phyloP scores from a whole-genome alignment of 2,329 filamentous ascomycete species.

The Fusarium sp. region DNA sequence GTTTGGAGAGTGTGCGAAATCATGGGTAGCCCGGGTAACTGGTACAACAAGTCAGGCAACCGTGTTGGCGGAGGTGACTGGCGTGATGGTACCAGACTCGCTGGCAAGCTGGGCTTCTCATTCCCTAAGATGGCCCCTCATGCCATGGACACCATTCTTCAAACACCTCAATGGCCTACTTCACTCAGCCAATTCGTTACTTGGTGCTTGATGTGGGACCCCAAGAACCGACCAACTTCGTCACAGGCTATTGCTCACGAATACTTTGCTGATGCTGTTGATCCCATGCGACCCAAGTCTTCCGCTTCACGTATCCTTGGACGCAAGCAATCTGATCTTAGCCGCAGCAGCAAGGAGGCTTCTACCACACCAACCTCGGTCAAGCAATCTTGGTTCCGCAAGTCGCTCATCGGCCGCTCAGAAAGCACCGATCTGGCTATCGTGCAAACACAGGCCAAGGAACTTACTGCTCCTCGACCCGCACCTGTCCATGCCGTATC shows the following conservation, averaged over 20 bases:
- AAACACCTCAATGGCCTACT: constrained; percentile 89
- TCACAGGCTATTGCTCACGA: constrained; percentile 95
- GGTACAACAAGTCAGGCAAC: constrained; percentile 91
- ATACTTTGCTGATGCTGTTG: constrained; percentile 92
- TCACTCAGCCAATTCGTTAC: constrained; percentile 94
- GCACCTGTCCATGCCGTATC: constrained; percentile 59
- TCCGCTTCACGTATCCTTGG: constrained; percentile 86
- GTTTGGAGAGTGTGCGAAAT: constrained; percentile 99
- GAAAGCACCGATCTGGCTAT: constrained; percentile 74
- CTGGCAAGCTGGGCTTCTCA: constrained; percentile 96
- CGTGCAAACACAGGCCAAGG: constrained; percentile 62
- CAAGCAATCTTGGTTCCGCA: constrained; percentile 97
- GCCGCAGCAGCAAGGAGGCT: constrained; percentile 73
- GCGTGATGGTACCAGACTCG: constrained; percentile 92
- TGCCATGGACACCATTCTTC: constrained; percentile 93
- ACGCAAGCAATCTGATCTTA: constrained; percentile 89
- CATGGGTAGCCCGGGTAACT: constrained; percentile 98
- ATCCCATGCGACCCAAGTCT: constrained; percentile 92
- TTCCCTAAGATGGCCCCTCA: constrained; percentile 99
- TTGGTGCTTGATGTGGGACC: constrained; percentile 99
- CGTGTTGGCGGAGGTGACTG: constrained; percentile 96
- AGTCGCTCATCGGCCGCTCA: constrained; percentile 87
- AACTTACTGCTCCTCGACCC: constrained; percentile 59
- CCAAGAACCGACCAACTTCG: constrained; percentile 89
- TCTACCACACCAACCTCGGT: constrained; percentile 72